phyloP scores from a whole-genome alignment of 2,329 filamentous ascomycete genomes.

The Aureobasidium sp. region DNA sequence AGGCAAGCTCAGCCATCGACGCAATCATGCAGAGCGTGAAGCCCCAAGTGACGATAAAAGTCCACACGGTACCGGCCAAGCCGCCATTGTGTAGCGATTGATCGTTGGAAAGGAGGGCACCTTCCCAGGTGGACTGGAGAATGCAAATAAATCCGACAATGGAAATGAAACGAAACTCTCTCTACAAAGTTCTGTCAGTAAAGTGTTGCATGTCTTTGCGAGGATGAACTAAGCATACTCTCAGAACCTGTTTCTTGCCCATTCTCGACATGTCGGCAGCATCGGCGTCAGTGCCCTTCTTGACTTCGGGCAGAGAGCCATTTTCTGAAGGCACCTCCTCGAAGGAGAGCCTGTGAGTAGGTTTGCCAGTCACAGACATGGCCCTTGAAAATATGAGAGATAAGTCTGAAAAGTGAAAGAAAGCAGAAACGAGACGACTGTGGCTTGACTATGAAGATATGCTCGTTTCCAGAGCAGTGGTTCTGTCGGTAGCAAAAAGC shows the following conservation, averaged over 20 bases:
- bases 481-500: slow-evolving; percentile 3
- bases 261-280: slow-evolving; percentile 42
- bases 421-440: not conserved
- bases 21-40: slow-evolving; percentile 17
- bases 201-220: slow-evolving; percentile 14
- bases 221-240: slow-evolving; percentile 23
- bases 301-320: slow-evolving; percentile 14
- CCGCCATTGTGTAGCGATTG: slow-evolving; percentile 15
- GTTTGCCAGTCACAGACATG: slow-evolving; percentile 1
- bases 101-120: slow-evolving; percentile 19
- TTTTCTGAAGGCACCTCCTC: slow-evolving; percentile 7
- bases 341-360: slow-evolving; percentile 6
- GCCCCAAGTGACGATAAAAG: slow-evolving; percentile 28
- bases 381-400: not conserved
- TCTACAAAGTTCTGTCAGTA: slow-evolving; percentile 23
- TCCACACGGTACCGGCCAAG: slow-evolving; percentile 15
- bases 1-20: slow-evolving; percentile 36
- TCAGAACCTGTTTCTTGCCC: slow-evolving; percentile 46
- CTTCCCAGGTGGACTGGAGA: slow-evolving; percentile 50
- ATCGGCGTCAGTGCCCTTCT: slow-evolving; percentile 30
- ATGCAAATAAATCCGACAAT: slow-evolving; percentile 50
- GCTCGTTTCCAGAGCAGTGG: not conserved
- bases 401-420: not conserved
- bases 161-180: slow-evolving; percentile 45
- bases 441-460: not conserved